Conservation (phyloP, 2,329 filamentous ascomycete genomes). For the Claviceps arundinis region DNA sequence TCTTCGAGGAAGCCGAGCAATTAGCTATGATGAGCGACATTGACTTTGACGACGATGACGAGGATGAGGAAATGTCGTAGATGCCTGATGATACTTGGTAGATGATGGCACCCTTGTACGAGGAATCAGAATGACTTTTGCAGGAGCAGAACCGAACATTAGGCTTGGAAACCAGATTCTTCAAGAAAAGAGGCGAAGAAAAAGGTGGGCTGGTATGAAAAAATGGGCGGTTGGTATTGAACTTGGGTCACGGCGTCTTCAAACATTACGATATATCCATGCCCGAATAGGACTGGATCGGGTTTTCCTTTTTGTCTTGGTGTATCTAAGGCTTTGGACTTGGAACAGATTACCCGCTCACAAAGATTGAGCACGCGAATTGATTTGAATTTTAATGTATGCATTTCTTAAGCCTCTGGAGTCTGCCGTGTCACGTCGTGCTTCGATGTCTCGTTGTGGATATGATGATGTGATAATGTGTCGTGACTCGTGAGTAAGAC, state of each 20-base stretch:
- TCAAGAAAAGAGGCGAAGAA: neutral
- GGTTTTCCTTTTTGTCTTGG: constrained; percentile 10
- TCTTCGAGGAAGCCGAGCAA: constrained; percentile 62
- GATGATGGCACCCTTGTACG: too few relatives aligned
- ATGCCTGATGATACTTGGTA: too few relatives aligned
- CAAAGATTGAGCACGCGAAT: constrained; percentile 4
- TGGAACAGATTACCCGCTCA: constrained; percentile 5
- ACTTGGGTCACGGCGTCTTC: neutral
- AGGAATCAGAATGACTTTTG: too few relatives aligned
- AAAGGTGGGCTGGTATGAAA: neutral
- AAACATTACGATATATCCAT: neutral
- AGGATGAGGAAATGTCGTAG: constrained; percentile 31
- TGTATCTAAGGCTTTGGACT: neutral
- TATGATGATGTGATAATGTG: too few relatives aligned
- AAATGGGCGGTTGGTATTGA: neutral
- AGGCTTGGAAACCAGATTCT: too few relatives aligned
- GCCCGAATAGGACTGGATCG: neutral
- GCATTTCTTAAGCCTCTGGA: neutral
- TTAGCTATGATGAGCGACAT: constrained; percentile 52
- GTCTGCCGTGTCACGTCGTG: too few relatives aligned
- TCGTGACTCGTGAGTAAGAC: too few relatives aligned
- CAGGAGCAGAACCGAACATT: too few relatives aligned
- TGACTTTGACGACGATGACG: constrained; percentile 45
- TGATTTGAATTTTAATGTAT: neutral
- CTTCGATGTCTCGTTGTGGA: too few relatives aligned